Evolutionary conservation across 2,329 filamentous ascomycete species (phyloP), one percentile per base, ranked within the genome.

Genomic region (Gyromitra esculenta): DNA sequence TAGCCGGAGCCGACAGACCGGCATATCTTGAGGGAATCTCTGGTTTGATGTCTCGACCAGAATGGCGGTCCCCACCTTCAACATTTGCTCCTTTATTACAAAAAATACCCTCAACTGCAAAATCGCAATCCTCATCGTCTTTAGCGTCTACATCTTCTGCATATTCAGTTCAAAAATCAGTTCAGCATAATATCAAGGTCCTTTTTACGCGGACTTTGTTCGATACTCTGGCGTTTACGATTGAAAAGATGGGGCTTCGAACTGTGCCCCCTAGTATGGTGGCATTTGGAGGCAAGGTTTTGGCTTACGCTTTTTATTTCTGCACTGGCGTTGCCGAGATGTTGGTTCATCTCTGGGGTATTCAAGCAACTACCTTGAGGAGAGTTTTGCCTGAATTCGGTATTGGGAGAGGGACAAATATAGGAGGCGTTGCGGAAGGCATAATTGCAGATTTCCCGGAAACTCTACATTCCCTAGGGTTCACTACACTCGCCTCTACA

Each of bases 301-400:
- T 92, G 81, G 94, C 94, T 1, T 97, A 96, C 83, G 94, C 93
- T 39, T 97, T 97, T 83, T 96, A 95, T 84, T 97, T 97, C 81
- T 94, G 92, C 37, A 93, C 93, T 0, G 93, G 93, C 3, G 89
- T 97, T 70, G 91, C 93, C 6, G 93, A 97, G 81, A 89, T 97
- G 65, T 86, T 97, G 63, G 89, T 95, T 35, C 89, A 93, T 15
- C 85, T 97, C 4, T 97, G 94, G 94, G 89, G 89, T 48, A 86
- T 93, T 21, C 89, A 90, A 1, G 85, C 90, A 2, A 89, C 90
- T 73, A 85, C 89, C 54, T 87, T 97, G 81, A 89, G 91, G 78
- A 89, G 93, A 31, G 88, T 93, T 0, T 87, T 93, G 7, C 88
- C 90, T 64, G 91, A 92, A 81, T 89, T 92, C 78, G 88, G 89